phyloP scores from a whole-genome alignment of 2,329 filamentous ascomycete genomes.

The Orbilia blumenaviensis region DNA sequence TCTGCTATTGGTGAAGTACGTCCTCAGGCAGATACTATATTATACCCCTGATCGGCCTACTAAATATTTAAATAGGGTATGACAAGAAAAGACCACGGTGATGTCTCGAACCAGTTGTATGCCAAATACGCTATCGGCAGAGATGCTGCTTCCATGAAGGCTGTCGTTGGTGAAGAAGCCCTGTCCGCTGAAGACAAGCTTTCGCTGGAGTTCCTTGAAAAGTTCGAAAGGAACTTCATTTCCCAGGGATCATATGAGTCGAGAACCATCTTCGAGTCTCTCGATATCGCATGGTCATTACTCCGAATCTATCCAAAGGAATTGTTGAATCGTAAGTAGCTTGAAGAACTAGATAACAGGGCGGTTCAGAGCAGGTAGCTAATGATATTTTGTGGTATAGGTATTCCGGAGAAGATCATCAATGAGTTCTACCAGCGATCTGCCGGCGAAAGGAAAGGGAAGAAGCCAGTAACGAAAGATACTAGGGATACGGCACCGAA shows the following conservation, averaged over 20 bases:
- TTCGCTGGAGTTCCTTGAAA: conserved; percentile 96
- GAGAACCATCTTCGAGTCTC: conserved; percentile 87
- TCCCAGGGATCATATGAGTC: conserved; percentile 90
- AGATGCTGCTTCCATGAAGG: conserved; percentile 98
- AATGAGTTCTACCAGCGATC: conserved; percentile 83
- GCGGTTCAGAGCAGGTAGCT: background rate
- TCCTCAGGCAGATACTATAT: conserved; percentile 43
- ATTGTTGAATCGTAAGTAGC: conserved; percentile 78
- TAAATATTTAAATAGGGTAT: conserved; percentile 67
- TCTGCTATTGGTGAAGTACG: conserved; percentile 86
- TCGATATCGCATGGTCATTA: conserved; percentile 95
- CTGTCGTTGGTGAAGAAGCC: conserved; percentile 97
- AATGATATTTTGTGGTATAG: conserved; percentile 11
- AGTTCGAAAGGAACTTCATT: conserved; percentile 97
- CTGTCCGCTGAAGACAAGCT: conserved; percentile 96
- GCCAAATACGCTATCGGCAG: conserved; percentile 99
- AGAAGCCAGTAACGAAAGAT: conserved; percentile 62
- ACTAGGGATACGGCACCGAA: conserved; percentile 60
- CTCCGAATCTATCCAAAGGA: conserved; percentile 98
- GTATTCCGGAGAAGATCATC: conserved; percentile 79
- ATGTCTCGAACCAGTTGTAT: conserved; percentile 99
- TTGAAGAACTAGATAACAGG: conserved; percentile 58
- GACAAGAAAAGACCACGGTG: conserved; percentile 95
- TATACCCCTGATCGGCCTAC: background rate
- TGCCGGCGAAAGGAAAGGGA: conserved; percentile 68